Percentiles rank a stretch among this genome's conserved stretches.
Evolutionary conservation across 2,329 filamentous ascomycete species (phyloP).

Genomic region (Pseudocercospora fuligena): DNA sequence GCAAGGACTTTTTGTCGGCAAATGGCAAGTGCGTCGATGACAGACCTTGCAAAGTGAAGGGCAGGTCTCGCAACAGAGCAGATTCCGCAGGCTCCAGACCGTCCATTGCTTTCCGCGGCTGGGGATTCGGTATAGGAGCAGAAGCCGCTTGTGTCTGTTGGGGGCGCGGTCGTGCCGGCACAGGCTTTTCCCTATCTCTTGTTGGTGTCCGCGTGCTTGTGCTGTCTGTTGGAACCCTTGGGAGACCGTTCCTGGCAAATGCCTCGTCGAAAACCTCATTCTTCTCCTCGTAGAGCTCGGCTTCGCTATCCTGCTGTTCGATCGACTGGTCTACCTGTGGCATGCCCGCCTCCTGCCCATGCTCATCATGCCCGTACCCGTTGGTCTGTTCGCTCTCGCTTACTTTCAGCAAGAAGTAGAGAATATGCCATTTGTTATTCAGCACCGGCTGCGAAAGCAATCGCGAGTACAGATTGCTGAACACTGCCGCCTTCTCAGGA

Average conservation of each 20-base stretch:
- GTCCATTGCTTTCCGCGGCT: conserved; percentile 15
- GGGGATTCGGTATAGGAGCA: conserved; percentile 13
- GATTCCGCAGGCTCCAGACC: conserved; percentile 45
- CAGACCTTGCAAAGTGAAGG: conserved; percentile 90
- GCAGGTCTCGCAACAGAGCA: conserved; percentile 68
- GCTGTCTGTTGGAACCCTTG: conserved; percentile 41
- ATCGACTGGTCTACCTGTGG: conserved; percentile 12
- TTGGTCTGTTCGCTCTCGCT: conserved; percentile 39
- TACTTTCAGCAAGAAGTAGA: conserved; percentile 84
- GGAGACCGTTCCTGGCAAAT: conserved; percentile 52
- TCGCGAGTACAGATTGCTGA: conserved; percentile 88
- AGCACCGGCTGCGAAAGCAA: conserved; percentile 90
- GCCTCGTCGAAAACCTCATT: conserved; percentile 45
- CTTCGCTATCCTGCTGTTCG: conserved; percentile 26
- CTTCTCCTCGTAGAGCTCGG: conserved; percentile 22
- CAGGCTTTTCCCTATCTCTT: conserved; percentile 28
- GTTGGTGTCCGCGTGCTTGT: conserved; percentile 30
- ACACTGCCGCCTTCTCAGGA: conserved; percentile 76
- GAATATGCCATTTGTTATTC: conserved; percentile 94
- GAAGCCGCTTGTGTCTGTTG: conserved; percentile 19
- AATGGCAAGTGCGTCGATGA: conserved; percentile 87
- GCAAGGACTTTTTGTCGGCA: conserved; percentile 68
- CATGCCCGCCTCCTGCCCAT: conserved; percentile 14
- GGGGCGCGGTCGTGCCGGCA: conserved; percentile 30
- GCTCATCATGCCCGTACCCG: conserved; percentile 12